Percentiles rank a stretch among this genome's conserved stretches.
Conservation (phyloP, 768 basidiomycete species). For the Rossbeevera mucosa region DNA sequence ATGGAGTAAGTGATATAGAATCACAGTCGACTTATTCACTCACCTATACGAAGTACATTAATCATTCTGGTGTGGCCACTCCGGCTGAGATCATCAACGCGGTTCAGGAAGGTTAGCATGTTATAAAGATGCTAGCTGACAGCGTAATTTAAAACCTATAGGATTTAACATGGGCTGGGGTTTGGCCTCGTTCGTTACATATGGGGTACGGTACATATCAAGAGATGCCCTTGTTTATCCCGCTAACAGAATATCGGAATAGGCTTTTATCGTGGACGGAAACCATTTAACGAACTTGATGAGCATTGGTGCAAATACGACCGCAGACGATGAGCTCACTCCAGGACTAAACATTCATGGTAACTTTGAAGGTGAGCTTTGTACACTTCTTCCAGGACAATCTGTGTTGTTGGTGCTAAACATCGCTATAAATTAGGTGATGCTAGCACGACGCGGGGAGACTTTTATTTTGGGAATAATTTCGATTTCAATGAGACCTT, state of each 20-base stretch:
- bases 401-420: background rate
- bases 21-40: background rate
- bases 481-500: constrained; percentile 25
- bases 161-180: constrained; percentile 25
- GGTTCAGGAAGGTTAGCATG: constrained; percentile 16
- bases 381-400: background rate
- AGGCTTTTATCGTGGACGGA: constrained; percentile 25
- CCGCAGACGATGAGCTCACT: constrained; percentile 6
- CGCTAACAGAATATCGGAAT: background rate
- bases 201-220: constrained; percentile 16
- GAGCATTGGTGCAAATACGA: constrained; percentile 23
- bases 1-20: constrained; percentile 19
- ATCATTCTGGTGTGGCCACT: constrained; percentile 17
- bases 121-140: background rate
- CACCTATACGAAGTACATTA: constrained; percentile 15
- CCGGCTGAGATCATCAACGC: constrained; percentile 24
- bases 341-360: constrained; percentile 22
- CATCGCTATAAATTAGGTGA: constrained; percentile 10
- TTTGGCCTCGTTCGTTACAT: constrained; percentile 19
- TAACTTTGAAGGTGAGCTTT: constrained; percentile 20
- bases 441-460: constrained; percentile 22
- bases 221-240: background rate
- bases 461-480: constrained; percentile 26
- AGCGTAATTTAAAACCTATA: background rate
- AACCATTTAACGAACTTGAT: constrained; percentile 28